Base-by-base conservation (phyloP, 371 early-diverging fungal genomes). In the Saksenaea vasiformis region DNA sequence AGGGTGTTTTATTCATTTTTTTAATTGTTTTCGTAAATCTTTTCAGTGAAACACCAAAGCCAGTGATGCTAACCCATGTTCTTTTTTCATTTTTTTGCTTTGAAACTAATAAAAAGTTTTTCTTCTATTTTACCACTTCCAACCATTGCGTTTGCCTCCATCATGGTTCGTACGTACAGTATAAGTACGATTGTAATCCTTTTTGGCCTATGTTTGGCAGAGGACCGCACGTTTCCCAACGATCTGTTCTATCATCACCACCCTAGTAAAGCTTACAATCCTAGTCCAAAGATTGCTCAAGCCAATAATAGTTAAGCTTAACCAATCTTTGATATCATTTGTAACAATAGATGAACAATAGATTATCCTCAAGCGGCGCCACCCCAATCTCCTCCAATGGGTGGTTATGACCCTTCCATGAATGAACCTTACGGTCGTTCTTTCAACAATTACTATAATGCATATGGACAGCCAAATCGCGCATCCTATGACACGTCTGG, bases 211-310 rank as follows among this genome's bases (percentile, higher is more conserved):
- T 47, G 51, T 47, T 47, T 47, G 27, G 51, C 51, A n/a, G 54
- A 55, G 1, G 54, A 54, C 17, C 26, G 51, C 26, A 44, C 57
- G 3, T 58, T 43, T 36, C 61, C 62, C 11, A 63, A 67, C 22
- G 68, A 67, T n/a, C 58, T 67, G 68, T 67, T 43, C 9, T 62
- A 37, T 41, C 68, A 67, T 28, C 68, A 67, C 36, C 68, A 67
- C 54, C 68, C 68, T 9, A 67, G 43, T 56, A 67, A 67, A 55
- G 68, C 63, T 9, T 59, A 58, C 24, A 47, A 22, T 47, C 51
- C 51, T 19, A 47, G 22, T 22, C 51, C 51, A 47, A 17, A 22
- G 27, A 47, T 47, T 47, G 51, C 51, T 22, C 51, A 47, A 22
- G 51, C 51, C 27, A 47, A 47, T 22, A 47, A 22, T 11, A 22